phyloP scores from a whole-genome alignment of 2,329 filamentous ascomycete species.

The Epichloe typhina region DNA sequence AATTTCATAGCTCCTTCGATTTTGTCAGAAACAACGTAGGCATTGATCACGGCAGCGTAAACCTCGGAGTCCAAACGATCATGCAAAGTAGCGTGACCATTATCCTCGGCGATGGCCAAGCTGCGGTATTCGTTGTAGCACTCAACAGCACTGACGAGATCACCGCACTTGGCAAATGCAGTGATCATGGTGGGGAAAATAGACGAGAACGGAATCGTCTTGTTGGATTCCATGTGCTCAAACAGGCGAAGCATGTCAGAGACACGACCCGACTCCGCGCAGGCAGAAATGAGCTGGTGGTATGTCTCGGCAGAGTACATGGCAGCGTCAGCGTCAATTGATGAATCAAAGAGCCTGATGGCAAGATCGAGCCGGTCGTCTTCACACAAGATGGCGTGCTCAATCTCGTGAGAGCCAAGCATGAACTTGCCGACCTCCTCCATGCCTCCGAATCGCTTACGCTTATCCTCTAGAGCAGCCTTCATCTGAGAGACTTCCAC shows the following conservation, averaged over 20 bases:
- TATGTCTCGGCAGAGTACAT: slow-evolving; percentile 75
- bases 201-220: slow-evolving; percentile 60
- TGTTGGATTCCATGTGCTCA: slow-evolving; percentile 75
- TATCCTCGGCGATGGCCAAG: slow-evolving; percentile 74
- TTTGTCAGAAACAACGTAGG: slow-evolving; percentile 73
- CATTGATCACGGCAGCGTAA: slow-evolving; percentile 83
- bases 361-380: slow-evolving; percentile 80
- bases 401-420: slow-evolving; percentile 75
- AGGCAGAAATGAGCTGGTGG: slow-evolving; percentile 72
- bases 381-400: slow-evolving; percentile 73
- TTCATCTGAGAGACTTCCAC: slow-evolving; percentile 65
- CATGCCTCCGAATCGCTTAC: slow-evolving; percentile 73
- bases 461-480: slow-evolving; percentile 64
- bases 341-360: slow-evolving; percentile 71
- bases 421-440: slow-evolving; percentile 76
- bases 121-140: slow-evolving; percentile 92
- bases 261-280: slow-evolving; percentile 66
- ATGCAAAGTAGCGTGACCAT: slow-evolving; percentile 52
- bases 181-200: slow-evolving; percentile 91
- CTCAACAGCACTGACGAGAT: slow-evolving; percentile 78
- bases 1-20: slow-evolving; percentile 74
- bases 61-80: slow-evolving; percentile 70
- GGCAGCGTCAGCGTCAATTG: slow-evolving; percentile 46
- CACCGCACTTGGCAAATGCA: slow-evolving; percentile 72
- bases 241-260: slow-evolving; percentile 86